phyloP scores from a whole-genome alignment of 768 basidiomycete species.

The Grammothele lineata region DNA sequence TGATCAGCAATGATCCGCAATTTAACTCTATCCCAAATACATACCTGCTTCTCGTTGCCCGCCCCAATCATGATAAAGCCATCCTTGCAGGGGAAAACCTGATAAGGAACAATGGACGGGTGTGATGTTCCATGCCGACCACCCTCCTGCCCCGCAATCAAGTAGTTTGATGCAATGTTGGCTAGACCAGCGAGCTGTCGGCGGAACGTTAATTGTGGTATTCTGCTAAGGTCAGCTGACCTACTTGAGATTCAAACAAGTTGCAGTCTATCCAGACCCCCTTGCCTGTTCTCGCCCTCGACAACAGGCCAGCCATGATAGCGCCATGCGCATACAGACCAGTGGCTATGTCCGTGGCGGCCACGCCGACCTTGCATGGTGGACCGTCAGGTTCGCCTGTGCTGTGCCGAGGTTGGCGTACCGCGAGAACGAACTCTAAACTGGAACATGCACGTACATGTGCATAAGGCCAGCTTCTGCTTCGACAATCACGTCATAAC shows the following conservation, averaged over 20 bases:
- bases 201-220: no score
- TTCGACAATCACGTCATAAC: conserved; percentile 76
- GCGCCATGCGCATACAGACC: conserved; percentile 90
- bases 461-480: conserved; percentile 95
- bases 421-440: neutral
- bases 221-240: conserved; percentile 8
- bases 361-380: conserved; percentile 94
- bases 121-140: conserved; percentile 88
- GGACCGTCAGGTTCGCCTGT: conserved; percentile 86
- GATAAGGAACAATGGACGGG: conserved; percentile 91
- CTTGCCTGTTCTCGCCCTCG: conserved; percentile 76
- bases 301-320: conserved; percentile 85
- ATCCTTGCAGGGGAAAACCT: conserved; percentile 83
- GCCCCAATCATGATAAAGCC: conserved; percentile 93
- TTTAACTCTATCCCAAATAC: neutral
- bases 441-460: conserved; percentile 49
- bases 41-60: conserved; percentile 82
- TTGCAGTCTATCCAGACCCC: conserved; percentile 93
- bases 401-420: conserved; percentile 34
- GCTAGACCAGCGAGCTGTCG: conserved; percentile 81
- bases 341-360: conserved; percentile 85
- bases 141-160: conserved; percentile 81
- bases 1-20: neutral
- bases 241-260: conserved; percentile 86
- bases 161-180: conserved; percentile 91